These are phyloP conservation scores for Erythrophleum fordii DNA, from an alignment of 306 rosid genomes.

Conservation along the genomic window DNA sequence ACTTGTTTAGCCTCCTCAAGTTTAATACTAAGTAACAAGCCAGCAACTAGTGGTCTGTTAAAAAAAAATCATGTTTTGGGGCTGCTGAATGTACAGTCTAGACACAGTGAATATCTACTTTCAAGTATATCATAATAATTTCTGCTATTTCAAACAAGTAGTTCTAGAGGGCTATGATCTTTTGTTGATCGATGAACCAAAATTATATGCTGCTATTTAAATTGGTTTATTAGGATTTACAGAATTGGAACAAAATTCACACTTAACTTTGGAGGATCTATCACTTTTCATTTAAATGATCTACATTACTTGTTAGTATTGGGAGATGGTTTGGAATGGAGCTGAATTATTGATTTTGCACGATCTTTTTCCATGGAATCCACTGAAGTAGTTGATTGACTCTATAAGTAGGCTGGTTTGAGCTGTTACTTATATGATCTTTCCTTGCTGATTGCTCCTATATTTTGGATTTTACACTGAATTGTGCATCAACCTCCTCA, in stretches of 20 bases:
- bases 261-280: neutral
- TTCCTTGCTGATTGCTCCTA: conserved; percentile 20
- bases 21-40: neutral
- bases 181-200: neutral
- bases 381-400: conserved; percentile 15
- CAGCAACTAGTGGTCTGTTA: neutral
- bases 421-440: conserved; percentile 9
- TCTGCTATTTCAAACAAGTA: neutral
- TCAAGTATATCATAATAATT: neutral
- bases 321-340: conserved; percentile 9
- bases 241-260: conserved; percentile 1
- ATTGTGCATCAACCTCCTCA: conserved; percentile 27
- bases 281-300: neutral
- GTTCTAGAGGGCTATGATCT: neutral
- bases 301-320: neutral
- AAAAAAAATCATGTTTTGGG: neutral
- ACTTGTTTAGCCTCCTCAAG: neutral
- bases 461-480: neutral
- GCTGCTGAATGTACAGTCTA: neutral
- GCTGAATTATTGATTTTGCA: neutral
- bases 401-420: conserved; percentile 10
- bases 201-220: neutral
- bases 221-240: conserved; percentile 23
- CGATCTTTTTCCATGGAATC: neutral
- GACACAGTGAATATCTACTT: neutral